phyloP scores from a whole-genome alignment of 345 rosid genomes.

The Gossypium anomalum region DNA sequence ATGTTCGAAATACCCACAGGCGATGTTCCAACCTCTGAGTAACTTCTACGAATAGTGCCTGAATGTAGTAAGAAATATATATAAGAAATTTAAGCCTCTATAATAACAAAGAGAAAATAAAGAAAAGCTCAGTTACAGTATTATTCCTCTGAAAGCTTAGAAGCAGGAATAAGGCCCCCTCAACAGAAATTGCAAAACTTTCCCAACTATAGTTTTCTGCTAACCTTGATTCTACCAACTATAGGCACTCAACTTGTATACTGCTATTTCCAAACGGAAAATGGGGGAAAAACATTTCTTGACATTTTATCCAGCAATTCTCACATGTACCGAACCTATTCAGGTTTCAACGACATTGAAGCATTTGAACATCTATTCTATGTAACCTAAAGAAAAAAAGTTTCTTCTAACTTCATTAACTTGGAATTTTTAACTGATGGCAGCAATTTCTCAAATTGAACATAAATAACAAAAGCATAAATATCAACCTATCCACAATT shows the following conservation, averaged over 20 bases:
- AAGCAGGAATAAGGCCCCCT: not conserved
- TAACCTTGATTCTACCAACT: not conserved
- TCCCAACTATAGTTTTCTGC: not conserved
- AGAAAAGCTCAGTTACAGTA: not conserved
- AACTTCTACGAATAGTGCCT: slow-evolving; percentile 36
- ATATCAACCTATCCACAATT: not conserved
- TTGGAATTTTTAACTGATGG: not conserved
- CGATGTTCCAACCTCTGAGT: slow-evolving; percentile 35
- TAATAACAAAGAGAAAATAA: not conserved
- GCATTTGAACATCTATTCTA: not conserved
- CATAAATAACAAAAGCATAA: not conserved
- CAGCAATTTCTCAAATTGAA: not conserved
- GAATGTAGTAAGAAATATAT: slow-evolving; percentile 17
- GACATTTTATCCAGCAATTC: not conserved
- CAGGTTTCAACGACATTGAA: not conserved
- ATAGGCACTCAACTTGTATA: not conserved
- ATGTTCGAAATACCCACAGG: slow-evolving; percentile 29
- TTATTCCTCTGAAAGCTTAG: not conserved
- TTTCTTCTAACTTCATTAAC: not conserved
- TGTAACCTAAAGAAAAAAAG: no score
- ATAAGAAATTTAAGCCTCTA: slow-evolving; percentile 12
- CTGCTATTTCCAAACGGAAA: not conserved
- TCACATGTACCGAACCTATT: not conserved
- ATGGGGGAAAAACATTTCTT: not conserved
- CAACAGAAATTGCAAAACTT: not conserved